Evolutionary conservation across 192 early-diverging fungal species (phyloP), one percentile per base, ranked within the genome.

Genomic region (Coemansia sp.): DNA sequence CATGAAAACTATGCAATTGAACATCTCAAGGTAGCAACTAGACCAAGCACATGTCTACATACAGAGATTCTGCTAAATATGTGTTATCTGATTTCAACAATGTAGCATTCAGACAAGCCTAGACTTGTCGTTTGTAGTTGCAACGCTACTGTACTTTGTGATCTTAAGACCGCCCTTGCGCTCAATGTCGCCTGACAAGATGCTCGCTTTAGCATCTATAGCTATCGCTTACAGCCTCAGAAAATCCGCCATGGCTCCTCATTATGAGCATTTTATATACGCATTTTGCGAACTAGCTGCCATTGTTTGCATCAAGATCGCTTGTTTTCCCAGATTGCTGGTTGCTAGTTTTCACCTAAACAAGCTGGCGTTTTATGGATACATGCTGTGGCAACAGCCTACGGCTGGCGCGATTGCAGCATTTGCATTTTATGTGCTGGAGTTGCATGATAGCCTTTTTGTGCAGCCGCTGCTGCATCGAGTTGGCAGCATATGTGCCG

Each of bases 21-120:
- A 34, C 10, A 34, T 10, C 32, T 34, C 32, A 34, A 34, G 32
- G 32, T 34, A 34, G 32, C 32, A 34, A 34, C 32, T 34, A 34
- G 32, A 7, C 32, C 32, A 34, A 34, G 6, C 32, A 10, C 32
- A 9, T 6, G 7, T 34, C 2, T 10, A 6, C 2, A 34, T 6
- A 34, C 32, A 34, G 10, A 34, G 10, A 6, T 34, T 9, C 32
- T 34, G 6, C 32, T 34, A 34, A 34, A 34, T 34, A 6, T 1
- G 7, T 34, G 7, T 34, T 34, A 6, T 10, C 32, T 34, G 32
- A 34, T 10, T 10, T 34, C 7, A 26, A n/a, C 8, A 16, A 30
- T 49, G 31, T 49, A 49, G 47, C 26, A 32, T 49, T 15, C 47
- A 49, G 1, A 16, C 47, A 49, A 32, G 6, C 16, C 3, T 49